Base-by-base conservation (phyloP, 306 rosid species). In the Cucumis hystrix region DNA sequence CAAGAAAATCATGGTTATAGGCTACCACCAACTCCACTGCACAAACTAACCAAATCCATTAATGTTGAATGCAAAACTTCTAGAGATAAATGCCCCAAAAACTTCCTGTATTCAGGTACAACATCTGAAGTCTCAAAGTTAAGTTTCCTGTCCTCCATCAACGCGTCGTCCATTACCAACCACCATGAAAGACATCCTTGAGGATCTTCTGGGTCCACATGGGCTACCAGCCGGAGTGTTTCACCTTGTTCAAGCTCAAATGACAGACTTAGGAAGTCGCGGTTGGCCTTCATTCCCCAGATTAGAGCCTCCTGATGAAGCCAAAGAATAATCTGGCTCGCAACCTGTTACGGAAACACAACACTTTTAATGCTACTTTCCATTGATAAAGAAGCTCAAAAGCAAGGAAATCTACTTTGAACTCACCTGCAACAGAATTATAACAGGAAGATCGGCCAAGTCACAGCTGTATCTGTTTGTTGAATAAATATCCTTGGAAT, bases 171-270 rank as follows among this genome's bases (percentile, higher is more conserved):
- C 87, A 95, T 87, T 37, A 92, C 88, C 84, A 95, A 82, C 93
- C 90, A 92, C 98, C 97, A 95, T 8, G 96, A 92, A 80, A 95
- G 90, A 81, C 95, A 89, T 17, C 96, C 96, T 49, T 87, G 87
- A 68, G 65, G 70, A 76, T 91, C 96, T 73, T 90, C 96, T 14
- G 97, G 96, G 82, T 91, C 92, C 68, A 95, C 96, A 60, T 88
- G 92, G 49, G 97, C 98, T 68, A 87, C 86, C 77, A 95, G 82
- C 62, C 88, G 83, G 4, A 90, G 90, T 77, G 92, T 86, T 85
- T 92, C 96, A 0, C 97, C 92, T 77, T 87, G 97, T 82, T 89
- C 98, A 81, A 92, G 87, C 87, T 89, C 96, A 67, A 95, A 83
- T 6, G 96, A 89, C 65, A 95, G 82, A 85, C 89, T 85, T 49